A percentile compares a stretch with the other conserved stretches of the same genome.
phyloP scores from a whole-genome alignment of 345 rosid genomes.

The Moricandia arvensis region DNA sequence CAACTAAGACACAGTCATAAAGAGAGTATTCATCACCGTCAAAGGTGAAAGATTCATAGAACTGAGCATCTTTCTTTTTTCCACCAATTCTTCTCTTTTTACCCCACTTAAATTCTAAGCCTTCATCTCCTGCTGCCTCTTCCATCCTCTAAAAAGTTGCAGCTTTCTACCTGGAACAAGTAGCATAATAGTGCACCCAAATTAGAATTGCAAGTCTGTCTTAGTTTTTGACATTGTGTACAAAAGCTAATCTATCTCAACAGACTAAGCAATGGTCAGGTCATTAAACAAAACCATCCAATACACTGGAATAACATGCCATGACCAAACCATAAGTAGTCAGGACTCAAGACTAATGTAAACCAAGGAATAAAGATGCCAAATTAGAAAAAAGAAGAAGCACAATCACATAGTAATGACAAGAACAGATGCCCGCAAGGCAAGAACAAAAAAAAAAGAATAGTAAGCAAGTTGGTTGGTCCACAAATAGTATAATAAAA shows the following conservation, averaged over 20 bases:
- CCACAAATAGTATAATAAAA: neutral
- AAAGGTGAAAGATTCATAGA: slow-evolving; percentile 69
- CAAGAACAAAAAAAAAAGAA: neutral
- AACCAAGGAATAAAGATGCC: neutral
- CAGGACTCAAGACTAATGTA: neutral
- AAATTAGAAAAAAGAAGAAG: neutral
- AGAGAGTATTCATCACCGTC: slow-evolving; percentile 69
- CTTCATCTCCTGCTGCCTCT: slow-evolving; percentile 40
- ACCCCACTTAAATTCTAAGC: slow-evolving; percentile 72
- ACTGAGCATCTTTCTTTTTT: slow-evolving; percentile 55
- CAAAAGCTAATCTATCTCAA: neutral
- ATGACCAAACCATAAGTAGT: neutral
- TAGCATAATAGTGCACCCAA: neutral
- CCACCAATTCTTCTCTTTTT: slow-evolving; percentile 60
- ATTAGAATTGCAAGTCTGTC: slow-evolving; percentile 3
- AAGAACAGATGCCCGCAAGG: neutral
- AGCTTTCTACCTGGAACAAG: slow-evolving; percentile 7
- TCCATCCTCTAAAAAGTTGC: slow-evolving; percentile 48
- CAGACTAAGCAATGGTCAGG: neutral
- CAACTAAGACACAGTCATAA: slow-evolving; percentile 66
- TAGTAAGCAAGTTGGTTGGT: neutral
- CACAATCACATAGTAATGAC: neutral
- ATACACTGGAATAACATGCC: neutral
- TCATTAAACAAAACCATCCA: neutral
- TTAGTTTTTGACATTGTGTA: too few species aligned